Base-by-base conservation (phyloP, 225 moss, liverwort and hornwort species). In the Sphagnum tenellum region DNA sequence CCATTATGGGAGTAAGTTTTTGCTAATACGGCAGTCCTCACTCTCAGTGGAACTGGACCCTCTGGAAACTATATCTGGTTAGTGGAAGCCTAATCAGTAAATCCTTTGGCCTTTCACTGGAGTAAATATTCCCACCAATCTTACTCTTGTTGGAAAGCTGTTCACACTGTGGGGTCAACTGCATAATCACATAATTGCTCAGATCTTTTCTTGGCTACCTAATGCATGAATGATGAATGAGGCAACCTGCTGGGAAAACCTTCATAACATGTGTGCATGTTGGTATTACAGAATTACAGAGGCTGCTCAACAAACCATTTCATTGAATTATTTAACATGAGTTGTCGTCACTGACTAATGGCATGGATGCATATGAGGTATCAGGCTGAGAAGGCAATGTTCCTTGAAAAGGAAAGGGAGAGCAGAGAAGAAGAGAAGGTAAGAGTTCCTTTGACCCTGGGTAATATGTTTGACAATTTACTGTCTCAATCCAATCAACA, bases 341-440 rank as follows among this genome's bases (percentile, higher is more conserved):
- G 12, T 12, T 48, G 5, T 57, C 52, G 75, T 49, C 71, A 60
- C 45, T 57, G 63, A 5, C 29, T 52, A 10, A 67, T 61, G 9
- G 47, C 55, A 59, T 67, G 48, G 51, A 29, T 29, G 29, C 29
- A 29, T 29, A 29, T 49, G 49, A 52, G 55, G 61, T 29, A 29
- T 66, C 69, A 90, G 94, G 83, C 67, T 72, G 94, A 94, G 72
- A 81, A 82, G 70, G 90, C 87, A 70, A 73, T 85, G 69, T 87
- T 84, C 67, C 82, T 86, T 47, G 94, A 89, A 69, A 70, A 81
- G 52, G 86, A 94, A 71, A 85, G 75, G 72, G 74, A 69, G 70
- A 83, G 74, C 62, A 74, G 79, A 64, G 70, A 71, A 70, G 86
- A 81, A 47, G 82, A 87, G 46, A 82, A 87, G 88, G 94, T 94